Base-by-base conservation (phyloP, 352 stramenopile genomes). In the Pythium oligandrum region DNA sequence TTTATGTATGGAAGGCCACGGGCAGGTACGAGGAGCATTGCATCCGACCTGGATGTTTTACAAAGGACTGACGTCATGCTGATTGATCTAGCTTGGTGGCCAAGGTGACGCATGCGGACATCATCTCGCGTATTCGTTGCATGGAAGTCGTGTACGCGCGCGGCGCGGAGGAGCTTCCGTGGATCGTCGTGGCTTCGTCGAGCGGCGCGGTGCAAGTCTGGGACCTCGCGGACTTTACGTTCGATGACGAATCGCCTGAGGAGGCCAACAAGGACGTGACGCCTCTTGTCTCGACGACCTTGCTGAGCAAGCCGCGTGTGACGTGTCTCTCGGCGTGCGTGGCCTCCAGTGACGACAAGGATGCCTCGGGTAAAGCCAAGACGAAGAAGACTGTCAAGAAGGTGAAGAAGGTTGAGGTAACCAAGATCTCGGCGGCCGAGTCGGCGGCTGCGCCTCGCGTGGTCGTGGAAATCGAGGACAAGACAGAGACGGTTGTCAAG, bases 121-220 rank as follows among this genome's bases (percentile, higher is more conserved):
- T 93, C 45, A 80, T 72, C 4, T 65, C 76, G 36, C 80, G 84
- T 33, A 90, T 93, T 52, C 77, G 82, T 38, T 86, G 73, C 53
- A 72, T 93, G 54, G 63, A 90, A 52, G 75, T 88, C 32, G 77
- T 92, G 52, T 85, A 87, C 50, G 65, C 75, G 17, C 63, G 79
- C 26, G 83, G 80, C 47, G 72, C 75, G 30, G 62, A 81, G 49
- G 53, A 72, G 9, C 51, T 84, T 35, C 80, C 79, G 40, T 91
- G 71, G 69, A 71, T 94, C 12, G 78, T 94, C 31, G 47, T 91
- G 4, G 82, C 80, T 36, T 87, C 82, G 4, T 90, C 84, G 30
- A 83, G 83, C 48, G 84, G 84, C 37, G 66, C 70, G 26, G 75
- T 94, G 37, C 79, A 90, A 59, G 72, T 94, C n/a, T 94, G 78